Conservation (phyloP, 2,329 filamentous ascomycete species). For the Alternaria ethzedia region DNA sequence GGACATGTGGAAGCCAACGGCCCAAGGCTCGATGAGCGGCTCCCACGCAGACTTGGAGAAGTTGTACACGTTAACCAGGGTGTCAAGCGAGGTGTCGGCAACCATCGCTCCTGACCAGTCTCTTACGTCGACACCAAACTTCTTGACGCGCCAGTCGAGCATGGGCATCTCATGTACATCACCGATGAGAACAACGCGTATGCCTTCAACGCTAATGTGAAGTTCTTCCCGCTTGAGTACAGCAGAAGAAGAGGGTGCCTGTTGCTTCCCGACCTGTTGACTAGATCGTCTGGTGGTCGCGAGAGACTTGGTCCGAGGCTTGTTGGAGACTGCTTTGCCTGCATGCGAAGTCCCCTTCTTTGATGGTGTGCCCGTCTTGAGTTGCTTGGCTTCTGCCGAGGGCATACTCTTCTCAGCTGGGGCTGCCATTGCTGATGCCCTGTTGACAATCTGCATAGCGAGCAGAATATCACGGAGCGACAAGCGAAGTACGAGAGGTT, state of each 20-base stretch:
- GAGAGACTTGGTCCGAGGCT: slow-evolving; percentile 55
- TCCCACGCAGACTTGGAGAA: slow-evolving; percentile 99
- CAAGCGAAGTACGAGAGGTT: slow-evolving; percentile 87
- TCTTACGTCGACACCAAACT: slow-evolving; percentile 81
- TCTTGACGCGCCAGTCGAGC: slow-evolving; percentile 90
- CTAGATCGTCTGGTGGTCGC: slow-evolving; percentile 50
- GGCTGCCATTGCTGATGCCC: slow-evolving; percentile 85
- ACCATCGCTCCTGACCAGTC: slow-evolving; percentile 91
- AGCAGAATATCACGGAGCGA: slow-evolving; percentile 94
- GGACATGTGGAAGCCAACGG: slow-evolving; percentile 87
- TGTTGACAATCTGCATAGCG: slow-evolving; percentile 88
- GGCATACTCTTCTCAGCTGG: slow-evolving; percentile 55
- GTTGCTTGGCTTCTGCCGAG: slow-evolving; percentile 62
- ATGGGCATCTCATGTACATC: slow-evolving; percentile 95
- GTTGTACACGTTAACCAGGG: slow-evolving; percentile 97
- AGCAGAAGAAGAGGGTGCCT: slow-evolving; percentile 61
- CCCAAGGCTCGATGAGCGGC: slow-evolving; percentile 94
- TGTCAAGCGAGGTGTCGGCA: slow-evolving; percentile 88
- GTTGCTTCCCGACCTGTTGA: slow-evolving; percentile 63
- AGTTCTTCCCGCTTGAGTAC: slow-evolving; percentile 77
- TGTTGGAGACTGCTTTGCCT: slow-evolving; percentile 55
- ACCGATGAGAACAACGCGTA: slow-evolving; percentile 92
- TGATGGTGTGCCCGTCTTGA: slow-evolving; percentile 57
- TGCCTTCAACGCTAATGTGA: slow-evolving; percentile 82
- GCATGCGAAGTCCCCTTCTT: slow-evolving; percentile 58